These are phyloP conservation scores for Venturia oleaginea DNA, from an alignment of 2,329 filamentous ascomycete species.

Conservation along the genomic window DNA sequence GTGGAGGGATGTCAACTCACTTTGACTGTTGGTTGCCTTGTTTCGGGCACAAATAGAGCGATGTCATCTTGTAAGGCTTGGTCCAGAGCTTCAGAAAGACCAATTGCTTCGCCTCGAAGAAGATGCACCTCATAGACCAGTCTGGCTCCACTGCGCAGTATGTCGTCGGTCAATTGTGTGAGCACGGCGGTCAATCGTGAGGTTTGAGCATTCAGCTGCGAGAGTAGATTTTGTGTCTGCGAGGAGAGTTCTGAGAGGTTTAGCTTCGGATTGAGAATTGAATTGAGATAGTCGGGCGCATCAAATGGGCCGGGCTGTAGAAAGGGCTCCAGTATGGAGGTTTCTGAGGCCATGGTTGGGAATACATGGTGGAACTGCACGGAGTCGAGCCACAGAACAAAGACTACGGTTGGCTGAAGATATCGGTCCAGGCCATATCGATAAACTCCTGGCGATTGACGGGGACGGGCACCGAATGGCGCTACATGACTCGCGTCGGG, in stretches of 20 bases:
- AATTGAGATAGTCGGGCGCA: constrained; percentile 76
- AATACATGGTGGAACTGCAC: no score
- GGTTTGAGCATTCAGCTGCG: constrained; percentile 81
- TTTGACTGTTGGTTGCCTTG: background rate
- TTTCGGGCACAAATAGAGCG: constrained; percentile 19
- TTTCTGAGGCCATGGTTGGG: constrained; percentile 55
- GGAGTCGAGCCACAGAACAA: constrained; percentile 28
- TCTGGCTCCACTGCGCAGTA: constrained; percentile 76
- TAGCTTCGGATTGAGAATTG: constrained; percentile 44
- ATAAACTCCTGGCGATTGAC: no score
- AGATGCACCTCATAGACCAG: constrained; percentile 93
- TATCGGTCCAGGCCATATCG: no score
- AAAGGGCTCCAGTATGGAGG: constrained; percentile 45
- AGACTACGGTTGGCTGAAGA: background rate
- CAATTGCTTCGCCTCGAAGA: constrained; percentile 74
- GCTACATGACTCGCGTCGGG: no score
- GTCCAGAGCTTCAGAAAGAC: constrained; percentile 68
- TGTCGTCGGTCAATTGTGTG: constrained; percentile 89
- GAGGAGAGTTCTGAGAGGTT: constrained; percentile 68
- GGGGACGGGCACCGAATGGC: no score
- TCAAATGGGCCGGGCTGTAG: constrained; percentile 64
- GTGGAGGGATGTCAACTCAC: background rate
- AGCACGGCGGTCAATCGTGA: constrained; percentile 71
- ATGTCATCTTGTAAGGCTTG: constrained; percentile 66
- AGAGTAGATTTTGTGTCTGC: constrained; percentile 74